Conservation (phyloP, 441 rosid species). For the Metrosideros polymorpha region DNA sequence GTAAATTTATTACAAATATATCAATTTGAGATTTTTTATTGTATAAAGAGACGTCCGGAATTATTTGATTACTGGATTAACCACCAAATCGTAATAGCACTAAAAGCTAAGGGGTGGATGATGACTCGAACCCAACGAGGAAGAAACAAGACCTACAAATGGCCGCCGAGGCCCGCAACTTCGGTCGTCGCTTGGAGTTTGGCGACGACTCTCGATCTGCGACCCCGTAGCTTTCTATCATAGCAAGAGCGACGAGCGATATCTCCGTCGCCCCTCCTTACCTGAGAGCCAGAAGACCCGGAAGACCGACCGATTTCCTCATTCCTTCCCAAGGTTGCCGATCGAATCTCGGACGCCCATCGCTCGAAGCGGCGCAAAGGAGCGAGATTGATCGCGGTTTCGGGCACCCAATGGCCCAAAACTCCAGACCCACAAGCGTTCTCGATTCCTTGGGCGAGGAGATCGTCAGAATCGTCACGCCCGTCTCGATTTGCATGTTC, state of each 20-base stretch:
- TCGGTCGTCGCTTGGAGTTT: background rate
- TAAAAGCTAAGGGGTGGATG: background rate
- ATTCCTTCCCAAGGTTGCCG: background rate
- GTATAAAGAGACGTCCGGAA: background rate
- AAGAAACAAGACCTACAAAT: too few relatives aligned
- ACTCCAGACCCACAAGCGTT: slow-evolving; percentile 41
- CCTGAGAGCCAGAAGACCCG: background rate
- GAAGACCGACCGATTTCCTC: background rate
- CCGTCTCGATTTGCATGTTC: slow-evolving; percentile 89
- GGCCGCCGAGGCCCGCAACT: background rate
- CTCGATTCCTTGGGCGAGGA: slow-evolving; percentile 74
- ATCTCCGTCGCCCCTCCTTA: background rate
- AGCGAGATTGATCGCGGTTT: slow-evolving; percentile 11
- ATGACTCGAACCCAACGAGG: too few relatives aligned
- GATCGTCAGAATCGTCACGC: slow-evolving; percentile 66
- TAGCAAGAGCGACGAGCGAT: background rate
- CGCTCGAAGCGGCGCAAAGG: background rate
- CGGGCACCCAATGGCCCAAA: slow-evolving; percentile 43
- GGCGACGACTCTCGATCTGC: background rate
- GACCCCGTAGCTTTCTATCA: background rate
- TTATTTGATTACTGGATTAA: background rate
- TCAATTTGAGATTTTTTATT: too few relatives aligned
- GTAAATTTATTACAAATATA: too few relatives aligned
- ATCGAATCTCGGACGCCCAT: background rate
- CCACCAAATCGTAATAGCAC: too few relatives aligned